Conservation (phyloP, 2,329 filamentous ascomycete genomes). For the Septoria linicola region DNA sequence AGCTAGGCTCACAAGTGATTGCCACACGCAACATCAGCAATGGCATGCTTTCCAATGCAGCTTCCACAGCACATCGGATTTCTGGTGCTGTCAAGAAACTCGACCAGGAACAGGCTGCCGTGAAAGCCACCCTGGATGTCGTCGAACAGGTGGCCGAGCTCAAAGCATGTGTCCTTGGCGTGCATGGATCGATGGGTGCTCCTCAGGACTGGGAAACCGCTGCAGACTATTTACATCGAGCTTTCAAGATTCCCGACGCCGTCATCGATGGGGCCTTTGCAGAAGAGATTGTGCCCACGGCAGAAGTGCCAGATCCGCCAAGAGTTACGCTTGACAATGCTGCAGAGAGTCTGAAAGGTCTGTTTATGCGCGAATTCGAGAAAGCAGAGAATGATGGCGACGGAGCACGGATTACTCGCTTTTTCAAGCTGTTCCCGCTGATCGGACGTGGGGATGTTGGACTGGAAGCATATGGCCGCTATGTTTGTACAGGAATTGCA, state of each 20-base stretch:
- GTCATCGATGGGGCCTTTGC: constrained; percentile 85
- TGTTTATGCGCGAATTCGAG: constrained; percentile 94
- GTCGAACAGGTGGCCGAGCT: constrained; percentile 96
- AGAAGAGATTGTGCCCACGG: constrained; percentile 86
- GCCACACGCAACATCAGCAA: constrained; percentile 80
- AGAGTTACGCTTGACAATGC: constrained; percentile 82
- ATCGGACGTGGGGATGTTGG: constrained; percentile 88
- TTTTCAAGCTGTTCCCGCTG: constrained; percentile 96
- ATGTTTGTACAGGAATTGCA: constrained; percentile 93
- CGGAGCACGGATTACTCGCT: constrained; percentile 83
- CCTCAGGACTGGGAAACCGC: constrained; percentile 99
- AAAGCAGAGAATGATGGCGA: constrained; percentile 85
- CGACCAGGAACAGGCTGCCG: constrained; percentile 85
- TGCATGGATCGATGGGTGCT: constrained; percentile 93
- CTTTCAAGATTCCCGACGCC: constrained; percentile 73
- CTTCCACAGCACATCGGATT: constrained; percentile 79
- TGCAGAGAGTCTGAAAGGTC: constrained; percentile 80
- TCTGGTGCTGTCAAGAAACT: constrained; percentile 83
- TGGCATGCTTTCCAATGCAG: constrained; percentile 84
- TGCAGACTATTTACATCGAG: constrained; percentile 81
- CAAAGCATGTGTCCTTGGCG: constrained; percentile 92
- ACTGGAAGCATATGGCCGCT: constrained; percentile 89
- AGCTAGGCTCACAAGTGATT: constrained; percentile 82
- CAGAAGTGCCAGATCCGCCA: constrained; percentile 90
- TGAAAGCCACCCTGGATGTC: constrained; percentile 84